phyloP scores from a whole-genome alignment of 2,329 filamentous ascomycete genomes.

The Penicillium carneum region DNA sequence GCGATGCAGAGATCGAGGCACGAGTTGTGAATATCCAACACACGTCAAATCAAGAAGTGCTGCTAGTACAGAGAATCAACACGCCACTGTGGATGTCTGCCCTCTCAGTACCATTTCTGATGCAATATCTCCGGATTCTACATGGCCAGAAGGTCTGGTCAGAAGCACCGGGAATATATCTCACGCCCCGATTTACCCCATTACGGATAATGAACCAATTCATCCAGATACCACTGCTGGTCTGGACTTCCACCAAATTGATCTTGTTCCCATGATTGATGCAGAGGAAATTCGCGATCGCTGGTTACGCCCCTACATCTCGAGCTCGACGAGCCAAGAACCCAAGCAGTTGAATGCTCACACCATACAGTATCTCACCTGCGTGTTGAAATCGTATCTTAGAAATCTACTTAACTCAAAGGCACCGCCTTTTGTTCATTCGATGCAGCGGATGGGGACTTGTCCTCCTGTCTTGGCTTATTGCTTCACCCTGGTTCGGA shows the following conservation, averaged over 20 bases:
- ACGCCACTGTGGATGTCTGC: not conserved
- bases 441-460: constrained; percentile 23
- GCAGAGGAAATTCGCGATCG: constrained; percentile 38
- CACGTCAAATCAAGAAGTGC: too few relatives aligned
- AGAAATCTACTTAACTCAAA: constrained; percentile 24
- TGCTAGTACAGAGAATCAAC: not conserved
- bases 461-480: constrained; percentile 33
- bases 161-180: not conserved
- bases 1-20: constrained; percentile 27
- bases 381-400: constrained; percentile 39
- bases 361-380: constrained; percentile 37
- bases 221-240: not conserved
- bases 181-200: not conserved
- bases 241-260: constrained; percentile 6
- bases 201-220: not conserved
- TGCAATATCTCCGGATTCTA: not conserved
- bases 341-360: constrained; percentile 34
- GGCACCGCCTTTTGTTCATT: constrained; percentile 40
- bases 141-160: not conserved
- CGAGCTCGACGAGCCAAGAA: constrained; percentile 27
- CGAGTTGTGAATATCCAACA: constrained; percentile 27
- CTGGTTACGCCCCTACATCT: constrained; percentile 39
- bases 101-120: not conserved
- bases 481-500: constrained; percentile 40
- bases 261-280: constrained; percentile 30